phyloP scores from a whole-genome alignment of 2,329 filamentous ascomycete species.

The Arthrobotrys conoides region DNA sequence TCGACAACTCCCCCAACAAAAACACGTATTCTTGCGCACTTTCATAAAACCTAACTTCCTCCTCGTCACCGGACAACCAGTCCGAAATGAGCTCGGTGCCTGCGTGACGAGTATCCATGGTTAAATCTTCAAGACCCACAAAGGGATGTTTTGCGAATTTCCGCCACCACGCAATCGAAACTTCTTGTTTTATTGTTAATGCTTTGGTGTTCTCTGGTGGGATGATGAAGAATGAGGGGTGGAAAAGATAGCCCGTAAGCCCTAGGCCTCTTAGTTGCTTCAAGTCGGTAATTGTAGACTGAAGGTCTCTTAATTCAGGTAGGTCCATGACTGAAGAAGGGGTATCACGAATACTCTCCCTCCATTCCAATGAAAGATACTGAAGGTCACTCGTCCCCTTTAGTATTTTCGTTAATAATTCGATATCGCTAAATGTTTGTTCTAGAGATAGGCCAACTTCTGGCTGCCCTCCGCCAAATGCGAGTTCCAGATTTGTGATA shows the following conservation, averaged over 20 bases:
- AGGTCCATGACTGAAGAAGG: background rate
- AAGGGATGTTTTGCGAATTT: slow-evolving; percentile 1
- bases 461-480: background rate
- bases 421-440: background rate
- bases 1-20: background rate
- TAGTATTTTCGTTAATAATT: slow-evolving; percentile 1
- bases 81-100: background rate
- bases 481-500: slow-evolving; percentile 2
- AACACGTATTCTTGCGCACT: slow-evolving; percentile 1
- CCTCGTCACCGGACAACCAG: background rate
- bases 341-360: background rate
- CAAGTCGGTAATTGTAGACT: background rate
- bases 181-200: background rate
- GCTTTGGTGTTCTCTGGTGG: background rate
- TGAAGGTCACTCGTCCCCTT: background rate
- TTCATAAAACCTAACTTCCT: background rate
- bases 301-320: background rate
- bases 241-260: background rate
- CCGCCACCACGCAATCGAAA: slow-evolving; percentile 14
- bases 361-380: background rate
- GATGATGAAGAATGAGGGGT: slow-evolving; percentile 9
- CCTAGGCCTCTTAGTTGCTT: background rate
- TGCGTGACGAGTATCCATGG: background rate
- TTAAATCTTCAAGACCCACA: background rate
- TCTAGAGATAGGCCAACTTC: background rate